Base-by-base conservation (phyloP, 2,329 filamentous ascomycete genomes). In the Neurospora sp. region DNA sequence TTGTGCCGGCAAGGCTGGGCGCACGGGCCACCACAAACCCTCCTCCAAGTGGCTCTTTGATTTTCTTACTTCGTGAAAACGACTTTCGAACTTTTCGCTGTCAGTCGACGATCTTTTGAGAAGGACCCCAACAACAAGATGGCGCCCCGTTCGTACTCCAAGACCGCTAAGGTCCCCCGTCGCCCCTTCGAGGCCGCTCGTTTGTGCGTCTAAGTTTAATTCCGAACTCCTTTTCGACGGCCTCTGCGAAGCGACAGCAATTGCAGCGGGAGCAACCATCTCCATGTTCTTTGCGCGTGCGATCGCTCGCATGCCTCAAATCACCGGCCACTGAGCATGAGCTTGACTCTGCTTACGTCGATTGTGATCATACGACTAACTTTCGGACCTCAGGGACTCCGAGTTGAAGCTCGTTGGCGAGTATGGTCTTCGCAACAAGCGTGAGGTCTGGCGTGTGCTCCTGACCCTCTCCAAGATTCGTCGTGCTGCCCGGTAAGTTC, bases 391-490 rank as follows among this genome's bases (percentile, higher is more conserved):
- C 87, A 98, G 96, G 88, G 96, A 99, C 88, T 93, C 94, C 82
- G 96, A 99, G 88, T 87, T 99, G 86, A 99, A 99, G 92, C 91
- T 96, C 85, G 95, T 99, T 81, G 96, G 96, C 86, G 96, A 99
- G 88, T 99, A 96, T 89, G 96, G 96, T 87, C 93, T 99, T 81
- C 92, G 94, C 87, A 99, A 99, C 90, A 99, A 99, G 93, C 95
- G 96, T 89, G 96, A 99, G 89, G 96, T 99, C 83, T 99, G 96
- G 96, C 93, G 96, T 86, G 96, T 99, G 86, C 91, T 93, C 89
- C 91, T 99, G 85, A 97, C 95, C 81, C 91, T 99, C 82, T 98
- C 96, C 88, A 98, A 98, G 91, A 99, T 99, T 81, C 96, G 96
- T 94, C 96, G 96, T 97, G 96, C 96, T 91, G 96, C 96, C 83